phyloP scores from a whole-genome alignment of 2,329 filamentous ascomycete species.

The Dothideomycetes sp. region DNA sequence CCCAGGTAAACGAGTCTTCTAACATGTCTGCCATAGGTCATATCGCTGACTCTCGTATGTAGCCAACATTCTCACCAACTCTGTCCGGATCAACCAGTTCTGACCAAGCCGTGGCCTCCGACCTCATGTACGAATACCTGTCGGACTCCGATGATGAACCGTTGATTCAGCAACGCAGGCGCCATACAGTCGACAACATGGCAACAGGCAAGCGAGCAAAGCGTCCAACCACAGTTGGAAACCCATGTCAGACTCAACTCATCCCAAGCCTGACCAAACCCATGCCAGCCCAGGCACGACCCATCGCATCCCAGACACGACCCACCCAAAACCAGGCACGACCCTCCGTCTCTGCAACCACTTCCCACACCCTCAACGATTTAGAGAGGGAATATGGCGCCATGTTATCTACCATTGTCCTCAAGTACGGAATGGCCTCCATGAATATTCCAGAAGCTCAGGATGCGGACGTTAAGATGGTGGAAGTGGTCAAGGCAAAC shows the following conservation, averaged over 20 bases:
- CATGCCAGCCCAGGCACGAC: not conserved
- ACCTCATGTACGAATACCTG: no score
- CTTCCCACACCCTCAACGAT: not conserved
- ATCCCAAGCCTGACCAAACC: not conserved
- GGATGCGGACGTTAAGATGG: not conserved
- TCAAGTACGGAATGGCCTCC: slow-evolving; percentile 1
- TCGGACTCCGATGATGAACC: no score
- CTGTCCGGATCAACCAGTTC: no score
- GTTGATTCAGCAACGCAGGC: no score
- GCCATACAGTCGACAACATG: no score
- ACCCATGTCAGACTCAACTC: not conserved
- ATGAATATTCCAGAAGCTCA: not conserved
- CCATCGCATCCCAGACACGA: not conserved
- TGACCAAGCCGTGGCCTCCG: no score
- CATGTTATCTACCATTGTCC: slow-evolving; percentile 1
- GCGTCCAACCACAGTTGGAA: no score
- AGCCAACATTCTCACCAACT: no score
- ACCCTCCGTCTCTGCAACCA: not conserved
- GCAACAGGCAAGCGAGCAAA: no score
- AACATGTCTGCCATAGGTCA: no score
- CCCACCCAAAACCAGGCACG: not conserved
- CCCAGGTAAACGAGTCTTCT: not conserved
- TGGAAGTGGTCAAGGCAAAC: not conserved
- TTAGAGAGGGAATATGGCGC: not conserved
- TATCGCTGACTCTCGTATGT: no score